Evolutionary conservation across 495 filamentous ascomycete genomes (phyloP).

Genomic region (Daldinia loculata): DNA sequence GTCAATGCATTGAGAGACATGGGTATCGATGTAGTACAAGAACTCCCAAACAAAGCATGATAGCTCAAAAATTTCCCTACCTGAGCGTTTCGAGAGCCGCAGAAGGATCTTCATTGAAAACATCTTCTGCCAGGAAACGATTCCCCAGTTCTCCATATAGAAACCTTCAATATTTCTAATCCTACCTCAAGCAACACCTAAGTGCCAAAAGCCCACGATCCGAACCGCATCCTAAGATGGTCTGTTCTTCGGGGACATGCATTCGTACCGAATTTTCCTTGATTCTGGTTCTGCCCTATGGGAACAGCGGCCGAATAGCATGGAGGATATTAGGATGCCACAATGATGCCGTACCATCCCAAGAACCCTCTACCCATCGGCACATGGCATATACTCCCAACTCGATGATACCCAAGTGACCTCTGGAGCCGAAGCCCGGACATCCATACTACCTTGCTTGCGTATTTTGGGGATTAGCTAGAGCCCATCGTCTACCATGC

Average conservation of each 20-base stretch:
- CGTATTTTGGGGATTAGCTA: constrained; percentile 2
- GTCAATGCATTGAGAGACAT: constrained; percentile 28
- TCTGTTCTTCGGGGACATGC: constrained; percentile 30
- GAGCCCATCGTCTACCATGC: constrained; percentile 13
- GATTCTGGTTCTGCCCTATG: constrained; percentile 35
- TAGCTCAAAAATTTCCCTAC: constrained; percentile 8
- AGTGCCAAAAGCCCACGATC: constrained; percentile 18
- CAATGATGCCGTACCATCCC: constrained; percentile 23
- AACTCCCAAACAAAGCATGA: constrained; percentile 12
- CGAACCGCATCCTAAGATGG: constrained; percentile 23
- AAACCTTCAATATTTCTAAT: constrained; percentile 22
- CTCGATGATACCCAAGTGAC: constrained; percentile 4
- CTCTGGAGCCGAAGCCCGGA: constrained; percentile 14
- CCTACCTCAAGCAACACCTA: constrained; percentile 19
- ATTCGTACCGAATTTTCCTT: constrained; percentile 22
- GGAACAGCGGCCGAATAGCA: constrained; percentile 15
- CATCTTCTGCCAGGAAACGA: constrained; percentile 13
- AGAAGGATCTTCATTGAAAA: constrained; percentile 36
- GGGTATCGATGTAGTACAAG: constrained; percentile 28
- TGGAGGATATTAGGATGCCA: constrained; percentile 21
- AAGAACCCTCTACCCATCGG: constrained; percentile 16
- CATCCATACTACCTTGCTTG: constrained; percentile 3
- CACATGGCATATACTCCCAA: constrained; percentile 33
- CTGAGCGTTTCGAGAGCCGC: constrained; percentile 35
- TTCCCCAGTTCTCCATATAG: constrained; percentile 31